phyloP scores from a whole-genome alignment of 2,329 filamentous ascomycete species.

The Fusarium sp. region DNA sequence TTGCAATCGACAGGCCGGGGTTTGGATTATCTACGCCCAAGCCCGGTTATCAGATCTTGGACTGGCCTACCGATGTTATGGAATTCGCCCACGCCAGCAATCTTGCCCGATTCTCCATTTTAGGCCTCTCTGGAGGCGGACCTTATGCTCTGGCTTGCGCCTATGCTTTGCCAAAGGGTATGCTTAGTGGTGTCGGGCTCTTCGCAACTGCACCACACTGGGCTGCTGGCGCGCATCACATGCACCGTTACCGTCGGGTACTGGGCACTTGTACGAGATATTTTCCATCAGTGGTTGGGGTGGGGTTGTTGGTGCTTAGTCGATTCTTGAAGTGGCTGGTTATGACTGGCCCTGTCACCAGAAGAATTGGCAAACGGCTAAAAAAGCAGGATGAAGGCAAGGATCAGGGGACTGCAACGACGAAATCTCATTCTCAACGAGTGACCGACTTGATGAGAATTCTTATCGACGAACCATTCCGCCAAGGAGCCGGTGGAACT shows the following conservation, averaged over 20 bases:
- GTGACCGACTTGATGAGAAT: constrained; percentile 50
- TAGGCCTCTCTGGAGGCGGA: constrained; percentile 56
- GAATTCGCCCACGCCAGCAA: constrained; percentile 48
- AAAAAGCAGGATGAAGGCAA: constrained; percentile 19
- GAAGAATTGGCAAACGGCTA: constrained; percentile 32
- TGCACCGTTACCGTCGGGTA: constrained; percentile 46
- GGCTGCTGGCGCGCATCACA: constrained; percentile 51
- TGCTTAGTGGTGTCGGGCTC: constrained; percentile 56
- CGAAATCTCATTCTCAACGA: constrained; percentile 34
- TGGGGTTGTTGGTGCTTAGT: constrained; percentile 16
- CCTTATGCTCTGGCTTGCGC: constrained; percentile 57
- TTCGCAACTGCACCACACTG: constrained; percentile 56
- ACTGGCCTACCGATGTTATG: constrained; percentile 55
- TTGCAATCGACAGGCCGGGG: constrained; percentile 60
- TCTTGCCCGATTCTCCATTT: constrained; percentile 51
- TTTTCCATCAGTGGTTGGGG: constrained; percentile 46
- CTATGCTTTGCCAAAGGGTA: constrained; percentile 47
- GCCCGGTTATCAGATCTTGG: constrained; percentile 50
- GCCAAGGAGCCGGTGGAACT: constrained; percentile 45
- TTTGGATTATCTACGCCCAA: constrained; percentile 58
- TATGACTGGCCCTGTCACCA: background rate
- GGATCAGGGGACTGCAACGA: background rate
- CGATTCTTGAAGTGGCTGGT: constrained; percentile 24
- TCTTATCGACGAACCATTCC: constrained; percentile 51
- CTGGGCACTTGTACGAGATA: constrained; percentile 36